Conservation (phyloP, 345 rosid species). For the Salix arbutifolia region DNA sequence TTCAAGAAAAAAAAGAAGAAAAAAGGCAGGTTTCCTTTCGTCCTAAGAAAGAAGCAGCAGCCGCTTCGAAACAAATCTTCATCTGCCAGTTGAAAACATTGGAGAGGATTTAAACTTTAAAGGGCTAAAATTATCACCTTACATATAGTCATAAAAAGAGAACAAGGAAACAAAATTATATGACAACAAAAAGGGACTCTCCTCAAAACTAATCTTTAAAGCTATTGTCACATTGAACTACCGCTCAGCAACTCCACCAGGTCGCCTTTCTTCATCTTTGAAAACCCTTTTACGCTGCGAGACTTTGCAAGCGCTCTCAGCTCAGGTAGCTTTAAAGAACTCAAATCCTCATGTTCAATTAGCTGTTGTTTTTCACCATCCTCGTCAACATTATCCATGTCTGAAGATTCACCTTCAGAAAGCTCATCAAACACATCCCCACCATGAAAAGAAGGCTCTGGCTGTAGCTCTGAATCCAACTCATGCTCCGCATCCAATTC, state of each 20-base stretch:
- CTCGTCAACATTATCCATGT: slow-evolving; percentile 27
- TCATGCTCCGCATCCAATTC: slow-evolving; percentile 27
- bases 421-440: slow-evolving; percentile 25
- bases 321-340: slow-evolving; percentile 56
- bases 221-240: slow-evolving; percentile 20
- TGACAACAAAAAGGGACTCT: slow-evolving; percentile 11
- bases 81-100: not conserved
- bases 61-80: not conserved
- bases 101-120: not conserved
- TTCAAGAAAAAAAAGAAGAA: not conserved
- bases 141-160: slow-evolving; percentile 1
- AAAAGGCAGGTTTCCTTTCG: not conserved
- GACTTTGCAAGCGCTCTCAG: slow-evolving; percentile 74
- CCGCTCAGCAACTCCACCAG: slow-evolving; percentile 53
- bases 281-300: slow-evolving; percentile 70
- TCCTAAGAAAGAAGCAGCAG: not conserved
- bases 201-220: slow-evolving; percentile 15
- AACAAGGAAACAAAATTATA: not conserved
- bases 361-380: slow-evolving; percentile 28
- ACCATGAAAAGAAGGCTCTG: slow-evolving; percentile 20
- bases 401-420: slow-evolving; percentile 29
- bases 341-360: slow-evolving; percentile 37
- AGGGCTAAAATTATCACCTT: not conserved
- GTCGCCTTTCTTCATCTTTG: slow-evolving; percentile 77
- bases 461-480: slow-evolving; percentile 29